A percentile compares a stretch with the other conserved stretches of the same genome.
Evolutionary conservation across 352 stramenopile species (phyloP).

Genomic region (Globisporangium echinulatum): DNA sequence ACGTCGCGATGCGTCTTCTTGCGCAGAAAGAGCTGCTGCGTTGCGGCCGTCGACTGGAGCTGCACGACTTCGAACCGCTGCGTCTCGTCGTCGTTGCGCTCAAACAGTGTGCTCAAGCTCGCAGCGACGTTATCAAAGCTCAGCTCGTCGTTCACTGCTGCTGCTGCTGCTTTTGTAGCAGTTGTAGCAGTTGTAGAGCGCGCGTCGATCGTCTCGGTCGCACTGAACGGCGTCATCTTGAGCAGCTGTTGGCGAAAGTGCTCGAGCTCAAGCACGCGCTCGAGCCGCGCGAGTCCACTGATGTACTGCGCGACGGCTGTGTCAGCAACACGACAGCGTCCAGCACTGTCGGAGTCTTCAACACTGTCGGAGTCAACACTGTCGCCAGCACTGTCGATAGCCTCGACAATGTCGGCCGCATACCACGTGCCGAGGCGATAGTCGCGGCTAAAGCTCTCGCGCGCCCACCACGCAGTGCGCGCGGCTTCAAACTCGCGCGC

Average conservation of each 20-base stretch:
- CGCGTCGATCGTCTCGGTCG: constrained; percentile 5
- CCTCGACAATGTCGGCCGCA: constrained; percentile 30
- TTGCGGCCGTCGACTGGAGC: constrained; percentile 12
- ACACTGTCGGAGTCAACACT: neutral
- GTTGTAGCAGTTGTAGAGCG: neutral
- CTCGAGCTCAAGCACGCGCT: constrained; percentile 49
- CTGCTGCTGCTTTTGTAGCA: too few relatives aligned
- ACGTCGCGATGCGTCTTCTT: constrained; percentile 41
- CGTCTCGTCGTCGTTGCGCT: constrained; percentile 23
- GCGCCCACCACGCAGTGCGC: constrained; percentile 66
- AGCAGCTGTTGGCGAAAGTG: constrained; percentile 56
- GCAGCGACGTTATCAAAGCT: constrained; percentile 25
- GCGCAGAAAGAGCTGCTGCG: constrained; percentile 30
- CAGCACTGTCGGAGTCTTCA: neutral
- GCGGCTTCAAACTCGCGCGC: constrained; percentile 37
- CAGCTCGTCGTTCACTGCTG: constrained; percentile 5
- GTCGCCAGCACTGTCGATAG: neutral
- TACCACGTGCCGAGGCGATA: constrained; percentile 79
- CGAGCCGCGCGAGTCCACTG: constrained; percentile 35
- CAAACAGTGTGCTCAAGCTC: constrained; percentile 28
- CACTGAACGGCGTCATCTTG: constrained; percentile 28
- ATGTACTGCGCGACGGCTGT: constrained; percentile 24
- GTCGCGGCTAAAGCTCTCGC: constrained; percentile 69
- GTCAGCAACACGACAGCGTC: neutral
- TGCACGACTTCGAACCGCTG: constrained; percentile 42